These are phyloP conservation scores for Aspergillus melleus DNA, from an alignment of 2,329 filamentous ascomycete species.

Conservation along the genomic window DNA sequence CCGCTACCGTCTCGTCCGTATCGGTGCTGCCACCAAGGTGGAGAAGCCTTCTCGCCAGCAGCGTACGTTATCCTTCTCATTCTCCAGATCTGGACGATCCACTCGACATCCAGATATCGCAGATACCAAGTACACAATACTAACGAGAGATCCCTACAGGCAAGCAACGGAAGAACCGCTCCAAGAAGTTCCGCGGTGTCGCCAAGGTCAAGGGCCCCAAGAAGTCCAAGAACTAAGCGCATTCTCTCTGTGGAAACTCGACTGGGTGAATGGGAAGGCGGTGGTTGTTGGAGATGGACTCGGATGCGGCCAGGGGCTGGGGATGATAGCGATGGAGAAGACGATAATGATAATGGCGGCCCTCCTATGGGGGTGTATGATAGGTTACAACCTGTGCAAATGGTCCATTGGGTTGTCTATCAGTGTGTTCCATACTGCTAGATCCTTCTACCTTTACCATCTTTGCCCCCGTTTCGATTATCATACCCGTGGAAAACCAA, in stretches of 20 bases:
- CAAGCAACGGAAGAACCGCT: constrained; percentile 99
- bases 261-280: constrained; percentile 17
- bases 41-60: constrained; percentile 99
- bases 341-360: constrained; percentile 20
- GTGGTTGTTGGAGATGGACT: constrained; percentile 21
- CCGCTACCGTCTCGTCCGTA: constrained; percentile 91
- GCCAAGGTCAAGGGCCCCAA: constrained; percentile 98
- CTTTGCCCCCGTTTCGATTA: not conserved
- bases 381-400: not conserved
- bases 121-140: not conserved
- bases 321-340: constrained; percentile 17
- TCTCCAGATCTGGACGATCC: not conserved
- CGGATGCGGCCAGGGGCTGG: constrained; percentile 25
- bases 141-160: constrained; percentile 58
- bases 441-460: not conserved
- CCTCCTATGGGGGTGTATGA: constrained; percentile 11
- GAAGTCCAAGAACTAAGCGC: constrained; percentile 79
- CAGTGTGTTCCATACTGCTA: not conserved
- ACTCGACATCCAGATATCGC: no score
- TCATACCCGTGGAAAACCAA: not conserved
- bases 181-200: constrained; percentile 97
- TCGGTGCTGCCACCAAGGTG: constrained; percentile 88
- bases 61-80: constrained; percentile 60
- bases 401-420: not conserved
- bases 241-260: constrained; percentile 27